Base-by-base conservation (phyloP, 2,329 filamentous ascomycete genomes). In the Penicillium polonicum region DNA sequence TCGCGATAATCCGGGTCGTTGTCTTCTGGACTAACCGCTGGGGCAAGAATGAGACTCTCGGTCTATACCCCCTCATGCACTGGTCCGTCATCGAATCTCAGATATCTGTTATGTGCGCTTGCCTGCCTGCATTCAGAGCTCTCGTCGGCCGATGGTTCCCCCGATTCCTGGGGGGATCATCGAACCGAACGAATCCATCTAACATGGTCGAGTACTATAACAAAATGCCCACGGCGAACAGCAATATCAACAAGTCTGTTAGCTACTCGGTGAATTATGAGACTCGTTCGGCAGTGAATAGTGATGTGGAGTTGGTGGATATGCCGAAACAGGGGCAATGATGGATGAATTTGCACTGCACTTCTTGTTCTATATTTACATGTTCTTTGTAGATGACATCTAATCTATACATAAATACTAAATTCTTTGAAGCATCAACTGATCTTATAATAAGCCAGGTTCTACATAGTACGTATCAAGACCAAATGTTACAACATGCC, bases 51-150 rank as follows among this genome's bases (percentile, higher is more conserved):
- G 61, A 67, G 2, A 45, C 46, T 51, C 52, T 60, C 5, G 63
- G 65, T 21, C 48, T 70, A 33, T 63, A 66, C n/a, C 66, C 68
- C 2, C 60, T 70, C 15, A 63, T 66, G 27, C 62, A 66, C 55
- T 70, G 68, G 68, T 69, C 68, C 7, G 62, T 70, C 15, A 68
- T 70, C 36, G 68, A 70, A 52, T 57, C 57, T 27, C 64, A 68
- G 25, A 67, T 70, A 33, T 62, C 68, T 9, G 54, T 70, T 13
- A 48, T 70, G 48, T 69, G 65, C 27, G 67, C 68, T 13, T 70
- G 68, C 42, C 48, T 70, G 1, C 68, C 68, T 27, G 61, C 68
- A 29, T 62, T 62, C 36, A 58, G 68, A 31, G 68, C 68, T 4
- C 43, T 70, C 12, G 9, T 67, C 12, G 63, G 59, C 4, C 63